Evolutionary conservation across 2,329 filamentous ascomycete species (phyloP).

Genomic region (Penicillium brasilianum): DNA sequence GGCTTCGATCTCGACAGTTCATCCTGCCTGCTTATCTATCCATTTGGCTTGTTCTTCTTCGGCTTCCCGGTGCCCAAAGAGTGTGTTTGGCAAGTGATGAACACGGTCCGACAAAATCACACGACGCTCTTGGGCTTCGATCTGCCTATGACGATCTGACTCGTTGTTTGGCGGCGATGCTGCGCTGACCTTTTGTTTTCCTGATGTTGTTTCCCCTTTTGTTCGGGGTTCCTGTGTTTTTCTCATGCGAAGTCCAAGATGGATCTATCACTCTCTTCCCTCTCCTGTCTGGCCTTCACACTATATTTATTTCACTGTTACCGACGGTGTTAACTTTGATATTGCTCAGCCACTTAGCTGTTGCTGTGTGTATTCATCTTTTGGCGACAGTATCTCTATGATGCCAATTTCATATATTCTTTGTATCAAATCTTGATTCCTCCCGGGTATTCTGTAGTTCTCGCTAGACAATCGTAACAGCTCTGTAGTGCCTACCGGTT

Average conservation of each 20-base stretch:
- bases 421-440: slow-evolving; percentile 2
- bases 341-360: slow-evolving; percentile 11
- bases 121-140: slow-evolving; percentile 10
- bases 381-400: slow-evolving; percentile 22
- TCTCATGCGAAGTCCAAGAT: slow-evolving; percentile 18
- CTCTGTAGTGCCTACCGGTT: background rate
- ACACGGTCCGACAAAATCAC: slow-evolving; percentile 12
- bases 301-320: slow-evolving; percentile 2
- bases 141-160: slow-evolving; percentile 31
- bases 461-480: background rate
- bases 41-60: slow-evolving; percentile 23
- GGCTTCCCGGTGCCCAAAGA: slow-evolving; percentile 9
- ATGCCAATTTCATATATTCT: slow-evolving; percentile 15
- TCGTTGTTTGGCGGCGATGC: slow-evolving; percentile 25
- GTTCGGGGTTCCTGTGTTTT: slow-evolving; percentile 20
- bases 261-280: slow-evolving; percentile 15
- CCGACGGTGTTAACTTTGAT: slow-evolving; percentile 8
- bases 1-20: slow-evolving; percentile 19
- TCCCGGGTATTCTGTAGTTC: background rate
- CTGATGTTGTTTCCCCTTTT: slow-evolving; percentile 18
- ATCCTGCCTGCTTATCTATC: slow-evolving; percentile 25
- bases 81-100: slow-evolving; percentile 14
- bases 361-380: slow-evolving; percentile 14
- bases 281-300: slow-evolving; percentile 14
- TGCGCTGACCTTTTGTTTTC: slow-evolving; percentile 12